A percentile compares a stretch with the other conserved stretches of the same genome.
phyloP scores from a whole-genome alignment of 2,329 filamentous ascomycete genomes.

The Ophiostoma fasciatum region DNA sequence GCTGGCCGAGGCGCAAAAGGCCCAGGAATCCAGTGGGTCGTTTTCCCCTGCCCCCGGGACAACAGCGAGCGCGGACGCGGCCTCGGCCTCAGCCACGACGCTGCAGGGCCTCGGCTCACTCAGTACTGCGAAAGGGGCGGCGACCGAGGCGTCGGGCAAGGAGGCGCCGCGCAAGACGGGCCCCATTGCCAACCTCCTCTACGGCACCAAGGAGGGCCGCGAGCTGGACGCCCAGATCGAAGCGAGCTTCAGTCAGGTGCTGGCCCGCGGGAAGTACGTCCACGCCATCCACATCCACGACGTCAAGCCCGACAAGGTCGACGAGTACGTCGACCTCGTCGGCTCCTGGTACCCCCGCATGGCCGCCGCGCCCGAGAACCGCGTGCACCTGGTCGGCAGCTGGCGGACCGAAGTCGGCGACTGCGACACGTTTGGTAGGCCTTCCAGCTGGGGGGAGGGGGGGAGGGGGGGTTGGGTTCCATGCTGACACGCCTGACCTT shows the following conservation, averaged over 20 bases:
- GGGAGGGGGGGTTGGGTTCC: too few species aligned
- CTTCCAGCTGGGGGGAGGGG: too few species aligned
- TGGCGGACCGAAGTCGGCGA: conserved; percentile 98
- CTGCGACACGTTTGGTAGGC: conserved; percentile 83
- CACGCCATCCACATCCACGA: conserved; percentile 96
- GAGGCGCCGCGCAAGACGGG: conserved; percentile 52
- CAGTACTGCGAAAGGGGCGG: conserved; percentile 39
- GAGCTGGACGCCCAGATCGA: conserved; percentile 94
- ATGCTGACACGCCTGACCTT: too few species aligned
- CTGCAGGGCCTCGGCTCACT: conserved; percentile 45
- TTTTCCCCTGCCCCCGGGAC: background rate
- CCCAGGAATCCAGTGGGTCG: conserved; percentile 67
- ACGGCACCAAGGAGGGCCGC: conserved; percentile 89
- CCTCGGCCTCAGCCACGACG: conserved; percentile 15
- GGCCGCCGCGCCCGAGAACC: conserved; percentile 72
- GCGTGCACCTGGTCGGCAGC: conserved; percentile 90
- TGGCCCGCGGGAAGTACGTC: conserved; percentile 94
- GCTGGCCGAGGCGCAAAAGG: conserved; percentile 61
- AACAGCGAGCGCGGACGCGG: too few species aligned
- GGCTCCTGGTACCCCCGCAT: conserved; percentile 87
- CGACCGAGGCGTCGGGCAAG: conserved; percentile 40
- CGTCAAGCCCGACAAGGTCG: conserved; percentile 87
- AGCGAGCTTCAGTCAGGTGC: conserved; percentile 85
- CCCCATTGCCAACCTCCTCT: conserved; percentile 75
- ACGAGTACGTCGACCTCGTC: conserved; percentile 84